phyloP scores from a whole-genome alignment of 495 filamentous ascomycete species.

The Penicillium flavigenum region DNA sequence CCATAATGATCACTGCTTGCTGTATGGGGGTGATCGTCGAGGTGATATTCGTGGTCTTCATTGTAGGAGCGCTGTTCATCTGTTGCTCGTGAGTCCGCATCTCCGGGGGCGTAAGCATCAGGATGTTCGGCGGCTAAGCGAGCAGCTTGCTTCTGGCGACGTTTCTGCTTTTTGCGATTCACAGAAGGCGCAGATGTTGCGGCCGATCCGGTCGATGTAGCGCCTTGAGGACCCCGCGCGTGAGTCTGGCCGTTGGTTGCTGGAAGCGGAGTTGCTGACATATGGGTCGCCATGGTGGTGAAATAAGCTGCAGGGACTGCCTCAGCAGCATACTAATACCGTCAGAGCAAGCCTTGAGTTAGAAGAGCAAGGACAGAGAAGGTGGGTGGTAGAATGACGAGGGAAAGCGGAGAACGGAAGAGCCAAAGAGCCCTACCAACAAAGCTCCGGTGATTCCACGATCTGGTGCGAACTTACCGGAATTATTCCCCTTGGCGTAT shows the following conservation, averaged over 20 bases:
- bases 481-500: slow-evolving; percentile 16
- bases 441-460: slow-evolving; percentile 34
- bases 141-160: slow-evolving; percentile 72
- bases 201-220: slow-evolving; percentile 31
- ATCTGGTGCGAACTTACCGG: slow-evolving; percentile 20
- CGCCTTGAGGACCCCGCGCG: slow-evolving; percentile 31
- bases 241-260: slow-evolving; percentile 37
- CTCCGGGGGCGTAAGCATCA: slow-evolving; percentile 21
- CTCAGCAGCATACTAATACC: slow-evolving; percentile 19
- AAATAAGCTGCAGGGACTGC: slow-evolving; percentile 25
- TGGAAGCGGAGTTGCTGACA: slow-evolving; percentile 34
- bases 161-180: slow-evolving; percentile 92
- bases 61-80: slow-evolving; percentile 32
- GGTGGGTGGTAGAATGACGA: slow-evolving; percentile 25
- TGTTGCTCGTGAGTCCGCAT: slow-evolving; percentile 23
- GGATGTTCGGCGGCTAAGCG: slow-evolving; percentile 60
- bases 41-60: slow-evolving; percentile 33
- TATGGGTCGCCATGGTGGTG: slow-evolving; percentile 36
- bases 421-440: slow-evolving; percentile 34
- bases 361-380: slow-evolving; percentile 11
- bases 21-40: slow-evolving; percentile 21
- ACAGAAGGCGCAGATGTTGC: slow-evolving; percentile 45
- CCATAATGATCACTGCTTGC: slow-evolving; percentile 20
- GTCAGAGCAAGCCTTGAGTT: slow-evolving; percentile 2
- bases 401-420: slow-evolving; percentile 35